Percentiles rank a stretch among this genome's conserved stretches.
These are phyloP conservation scores for Aspergillus ellipticus DNA, from an alignment of 495 filamentous ascomycete genomes.

Conservation along the genomic window DNA sequence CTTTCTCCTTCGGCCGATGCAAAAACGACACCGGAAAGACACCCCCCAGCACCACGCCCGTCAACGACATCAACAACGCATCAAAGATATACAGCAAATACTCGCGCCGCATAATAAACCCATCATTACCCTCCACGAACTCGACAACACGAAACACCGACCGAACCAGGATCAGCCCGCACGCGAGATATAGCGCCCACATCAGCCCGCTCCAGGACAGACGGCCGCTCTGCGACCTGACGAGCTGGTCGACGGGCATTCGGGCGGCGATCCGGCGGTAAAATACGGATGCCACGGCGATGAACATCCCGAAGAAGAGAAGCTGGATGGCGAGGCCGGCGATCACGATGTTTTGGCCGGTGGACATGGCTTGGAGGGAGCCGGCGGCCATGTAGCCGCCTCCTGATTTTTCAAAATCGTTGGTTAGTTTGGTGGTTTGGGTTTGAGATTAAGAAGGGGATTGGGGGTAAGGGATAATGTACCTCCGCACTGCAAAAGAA, in stretches of 20 bases:
- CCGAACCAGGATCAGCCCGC: slow-evolving; percentile 55
- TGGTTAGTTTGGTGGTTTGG: too few relatives aligned
- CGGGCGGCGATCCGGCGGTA: neutral
- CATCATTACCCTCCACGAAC: slow-evolving; percentile 53
- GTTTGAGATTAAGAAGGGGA: slow-evolving; percentile 1
- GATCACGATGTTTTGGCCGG: neutral
- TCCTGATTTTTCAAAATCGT: too few relatives aligned
- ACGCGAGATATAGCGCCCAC: slow-evolving; percentile 48
- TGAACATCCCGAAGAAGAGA: neutral
- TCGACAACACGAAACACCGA: slow-evolving; percentile 60
- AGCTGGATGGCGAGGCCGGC: slow-evolving; percentile 1
- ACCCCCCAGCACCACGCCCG: neutral
- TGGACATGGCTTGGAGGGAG: neutral
- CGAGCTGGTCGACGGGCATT: neutral
- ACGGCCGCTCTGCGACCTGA: neutral
- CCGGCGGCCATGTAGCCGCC: neutral
- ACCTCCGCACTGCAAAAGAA: slow-evolving; percentile 21
- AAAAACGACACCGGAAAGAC: neutral
- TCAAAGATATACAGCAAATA: slow-evolving; percentile 62
- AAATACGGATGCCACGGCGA: neutral
- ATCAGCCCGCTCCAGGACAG: slow-evolving; percentile 49
- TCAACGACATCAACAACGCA: slow-evolving; percentile 44
- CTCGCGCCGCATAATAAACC: slow-evolving; percentile 51
- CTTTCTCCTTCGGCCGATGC: too few relatives aligned
- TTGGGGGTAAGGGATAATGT: neutral